Conservation (phyloP, 2,329 filamentous ascomycete species). For the Diaporthe sp. region DNA sequence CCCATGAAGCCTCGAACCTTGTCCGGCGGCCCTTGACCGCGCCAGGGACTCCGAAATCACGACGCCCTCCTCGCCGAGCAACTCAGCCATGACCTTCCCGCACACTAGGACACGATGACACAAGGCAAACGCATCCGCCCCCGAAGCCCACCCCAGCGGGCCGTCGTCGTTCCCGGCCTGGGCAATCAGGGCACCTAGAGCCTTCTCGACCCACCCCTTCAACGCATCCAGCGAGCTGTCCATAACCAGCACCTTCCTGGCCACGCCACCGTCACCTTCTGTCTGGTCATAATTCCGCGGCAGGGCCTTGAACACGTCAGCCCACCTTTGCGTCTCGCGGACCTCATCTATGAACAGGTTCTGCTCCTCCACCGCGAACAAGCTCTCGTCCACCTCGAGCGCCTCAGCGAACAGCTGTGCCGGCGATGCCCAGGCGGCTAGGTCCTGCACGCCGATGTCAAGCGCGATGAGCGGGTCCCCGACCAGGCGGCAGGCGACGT, state of each 20-base stretch:
- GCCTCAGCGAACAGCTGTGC: constrained; percentile 54
- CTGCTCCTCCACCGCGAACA: constrained; percentile 92
- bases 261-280: constrained; percentile 35
- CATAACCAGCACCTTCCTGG: constrained; percentile 13
- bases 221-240: constrained; percentile 42
- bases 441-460: constrained; percentile 27
- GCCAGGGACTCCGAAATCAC: constrained; percentile 33
- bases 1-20: constrained; percentile 39
- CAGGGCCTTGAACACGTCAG: constrained; percentile 54
- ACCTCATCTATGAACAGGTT: constrained; percentile 93
- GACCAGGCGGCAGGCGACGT: constrained; percentile 55
- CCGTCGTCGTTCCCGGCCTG: constrained; percentile 62
- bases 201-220: constrained; percentile 58
- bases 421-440: constrained; percentile 40
- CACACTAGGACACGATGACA: constrained; percentile 59
- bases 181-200: constrained; percentile 48
- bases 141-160: constrained; percentile 78
- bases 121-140: constrained; percentile 73
- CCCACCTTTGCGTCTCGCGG: constrained; percentile 79
- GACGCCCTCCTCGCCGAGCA: constrained; percentile 26
- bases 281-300: constrained; percentile 33
- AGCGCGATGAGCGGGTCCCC: constrained; percentile 40
- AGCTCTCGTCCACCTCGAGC: constrained; percentile 68
- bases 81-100: constrained; percentile 43
- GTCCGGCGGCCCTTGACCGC: constrained; percentile 35